Conservation (phyloP, 2,329 filamentous ascomycete genomes). For the Colletotrichum sp. region DNA sequence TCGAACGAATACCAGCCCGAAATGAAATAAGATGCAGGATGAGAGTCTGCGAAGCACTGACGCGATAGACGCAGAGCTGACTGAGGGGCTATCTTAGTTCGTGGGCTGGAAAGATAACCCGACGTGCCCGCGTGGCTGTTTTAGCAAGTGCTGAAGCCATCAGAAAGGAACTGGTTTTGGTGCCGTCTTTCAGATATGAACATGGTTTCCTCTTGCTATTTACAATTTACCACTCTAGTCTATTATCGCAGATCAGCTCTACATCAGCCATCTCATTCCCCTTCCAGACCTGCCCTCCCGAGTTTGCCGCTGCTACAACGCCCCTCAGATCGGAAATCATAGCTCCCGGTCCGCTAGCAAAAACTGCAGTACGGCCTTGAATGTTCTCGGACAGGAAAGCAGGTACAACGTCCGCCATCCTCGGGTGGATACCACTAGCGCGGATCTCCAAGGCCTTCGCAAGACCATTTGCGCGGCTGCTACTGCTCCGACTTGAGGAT, state of each 20-base stretch:
- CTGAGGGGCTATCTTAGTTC: too few species aligned
- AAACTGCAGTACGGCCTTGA: slow-evolving; percentile 56
- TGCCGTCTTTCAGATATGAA: too few species aligned
- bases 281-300: slow-evolving; percentile 58
- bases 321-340: slow-evolving; percentile 64
- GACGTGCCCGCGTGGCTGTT: rapidly evolving
- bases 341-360: slow-evolving; percentile 63
- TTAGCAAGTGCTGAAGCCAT: too few species aligned
- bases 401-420: slow-evolving; percentile 49
- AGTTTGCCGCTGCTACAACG: slow-evolving; percentile 59
- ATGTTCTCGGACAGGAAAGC: slow-evolving; percentile 53
- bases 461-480: slow-evolving; percentile 53
- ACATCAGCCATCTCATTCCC: slow-evolving; percentile 63
- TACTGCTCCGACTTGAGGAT: slow-evolving; percentile 51
- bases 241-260: slow-evolving; percentile 62
- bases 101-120: too few species aligned
- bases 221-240: slow-evolving; percentile 52
- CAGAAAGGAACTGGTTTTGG: too few species aligned
- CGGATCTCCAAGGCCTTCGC: slow-evolving; percentile 20
- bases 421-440: slow-evolving; percentile 44
- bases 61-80: too few species aligned
- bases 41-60: too few species aligned
- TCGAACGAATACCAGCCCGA: too few species aligned
- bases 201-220: too few species aligned
- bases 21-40: too few species aligned